Evolutionary conservation across 352 stramenopile species (phyloP).

Genomic region (Blastocystis sp.): DNA sequence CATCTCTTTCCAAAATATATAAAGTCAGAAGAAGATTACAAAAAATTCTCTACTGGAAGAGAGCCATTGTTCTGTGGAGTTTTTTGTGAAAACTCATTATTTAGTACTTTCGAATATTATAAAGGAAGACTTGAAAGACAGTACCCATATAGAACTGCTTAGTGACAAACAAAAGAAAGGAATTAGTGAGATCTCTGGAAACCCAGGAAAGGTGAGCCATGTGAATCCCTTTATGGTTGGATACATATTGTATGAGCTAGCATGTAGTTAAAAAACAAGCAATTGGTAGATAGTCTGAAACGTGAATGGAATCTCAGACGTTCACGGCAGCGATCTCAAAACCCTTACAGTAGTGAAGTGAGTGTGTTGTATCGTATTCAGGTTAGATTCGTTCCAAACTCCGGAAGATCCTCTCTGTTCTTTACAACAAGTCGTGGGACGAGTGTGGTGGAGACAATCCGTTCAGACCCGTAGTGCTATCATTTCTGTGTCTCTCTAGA

Average conservation of each 20-base stretch:
- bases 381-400: not conserved
- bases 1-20: not conserved
- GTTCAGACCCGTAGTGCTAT: not conserved
- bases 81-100: not conserved
- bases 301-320: not conserved
- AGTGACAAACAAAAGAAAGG: not conserved
- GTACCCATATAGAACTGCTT: not conserved
- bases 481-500: not conserved
- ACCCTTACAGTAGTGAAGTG: not conserved
- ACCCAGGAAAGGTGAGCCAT: not conserved
- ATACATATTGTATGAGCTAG: not conserved
- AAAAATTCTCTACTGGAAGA: not conserved
- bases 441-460: slow-evolving; percentile 21
- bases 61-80: not conserved
- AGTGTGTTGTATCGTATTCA: not conserved
- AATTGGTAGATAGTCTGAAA: not conserved
- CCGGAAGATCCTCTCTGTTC: not conserved
- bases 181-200: not conserved
- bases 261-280: not conserved
- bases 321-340: not conserved
- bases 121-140: not conserved
- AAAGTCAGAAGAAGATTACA: not conserved
- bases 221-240: not conserved
- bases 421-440: slow-evolving; percentile 39
- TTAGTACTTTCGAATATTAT: not conserved